Conservation (phyloP, 805 yeast species). For the Helenozyma baotianmanensis region DNA sequence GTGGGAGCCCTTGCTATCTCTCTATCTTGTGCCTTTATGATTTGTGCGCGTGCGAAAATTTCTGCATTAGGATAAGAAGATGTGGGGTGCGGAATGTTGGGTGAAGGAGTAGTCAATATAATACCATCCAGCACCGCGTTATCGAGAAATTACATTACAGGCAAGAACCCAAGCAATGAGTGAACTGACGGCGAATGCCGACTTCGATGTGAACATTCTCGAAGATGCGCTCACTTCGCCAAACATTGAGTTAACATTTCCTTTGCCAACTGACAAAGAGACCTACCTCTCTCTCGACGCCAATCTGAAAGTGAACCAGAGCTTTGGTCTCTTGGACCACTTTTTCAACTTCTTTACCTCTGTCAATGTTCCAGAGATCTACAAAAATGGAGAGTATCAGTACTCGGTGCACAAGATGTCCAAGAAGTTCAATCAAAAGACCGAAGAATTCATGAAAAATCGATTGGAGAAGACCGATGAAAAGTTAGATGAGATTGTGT, state of each 20-base stretch:
- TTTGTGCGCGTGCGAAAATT: too few relatives aligned
- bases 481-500: slow-evolving; percentile 32
- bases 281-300: slow-evolving; percentile 25
- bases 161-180: neutral
- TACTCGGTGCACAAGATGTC: slow-evolving; percentile 31
- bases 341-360: slow-evolving; percentile 29
- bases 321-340: slow-evolving; percentile 24
- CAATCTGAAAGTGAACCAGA: slow-evolving; percentile 23
- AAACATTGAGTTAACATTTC: slow-evolving; percentile 30
- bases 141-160: neutral
- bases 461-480: slow-evolving; percentile 28
- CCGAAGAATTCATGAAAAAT: slow-evolving; percentile 28
- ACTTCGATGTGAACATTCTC: slow-evolving; percentile 36
- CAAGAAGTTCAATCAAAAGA: slow-evolving; percentile 22
- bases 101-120: neutral
- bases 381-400: slow-evolving; percentile 29
- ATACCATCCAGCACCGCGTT: neutral
- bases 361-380: slow-evolving; percentile 25
- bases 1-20: too few relatives aligned
- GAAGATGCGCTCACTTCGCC: slow-evolving; percentile 30
- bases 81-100: slow-evolving; percentile 11
- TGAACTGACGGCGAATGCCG: slow-evolving; percentile 6
- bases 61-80: neutral
- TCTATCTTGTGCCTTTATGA: too few relatives aligned
- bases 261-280: slow-evolving; percentile 35